A percentile compares a stretch with the other conserved stretches of the same genome.
Evolutionary conservation across 2,329 filamentous ascomycete species (phyloP).

Genomic region (Ascochyta rabiei): DNA sequence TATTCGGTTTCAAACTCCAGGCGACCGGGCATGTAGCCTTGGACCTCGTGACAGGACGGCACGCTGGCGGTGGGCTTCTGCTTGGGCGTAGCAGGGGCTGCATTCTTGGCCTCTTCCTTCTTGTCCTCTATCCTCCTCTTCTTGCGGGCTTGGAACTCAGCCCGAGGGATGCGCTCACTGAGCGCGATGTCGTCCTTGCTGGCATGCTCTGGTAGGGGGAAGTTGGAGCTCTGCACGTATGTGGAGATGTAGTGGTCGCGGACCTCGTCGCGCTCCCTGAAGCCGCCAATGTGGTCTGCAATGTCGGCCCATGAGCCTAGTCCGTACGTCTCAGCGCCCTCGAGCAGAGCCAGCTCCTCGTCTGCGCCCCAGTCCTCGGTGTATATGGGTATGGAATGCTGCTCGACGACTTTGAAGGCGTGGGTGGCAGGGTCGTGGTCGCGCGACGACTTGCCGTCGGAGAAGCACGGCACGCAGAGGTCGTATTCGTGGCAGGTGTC

Average conservation of each 20-base stretch:
- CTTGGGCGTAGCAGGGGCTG: constrained; percentile 82
- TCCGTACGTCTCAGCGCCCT: constrained; percentile 95
- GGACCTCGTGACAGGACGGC: constrained; percentile 94
- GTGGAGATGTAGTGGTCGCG: constrained; percentile 90
- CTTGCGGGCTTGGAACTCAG: constrained; percentile 91
- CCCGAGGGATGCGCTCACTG: constrained; percentile 79
- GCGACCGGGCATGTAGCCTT: constrained; percentile 97
- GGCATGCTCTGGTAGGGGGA: constrained; percentile 85
- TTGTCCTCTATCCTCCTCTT: constrained; percentile 92
- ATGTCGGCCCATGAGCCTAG: constrained; percentile 98
- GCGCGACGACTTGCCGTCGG: constrained; percentile 78
- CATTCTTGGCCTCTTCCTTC: constrained; percentile 84
- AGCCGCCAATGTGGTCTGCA: constrained; percentile 96
- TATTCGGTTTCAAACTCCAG: constrained; percentile 98
- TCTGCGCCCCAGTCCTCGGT: constrained; percentile 95
- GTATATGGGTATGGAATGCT: constrained; percentile 97
- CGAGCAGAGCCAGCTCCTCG: constrained; percentile 89
- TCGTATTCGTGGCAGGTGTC: constrained; percentile 89
- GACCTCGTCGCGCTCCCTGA: constrained; percentile 92
- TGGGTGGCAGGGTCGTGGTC: constrained; percentile 87
- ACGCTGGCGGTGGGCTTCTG: constrained; percentile 96
- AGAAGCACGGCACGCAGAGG: constrained; percentile 93
- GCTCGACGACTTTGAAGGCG: constrained; percentile 91
- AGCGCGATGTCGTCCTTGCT: constrained; percentile 81
- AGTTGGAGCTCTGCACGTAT: constrained; percentile 81